Evolutionary conservation across 805 yeast genomes (phyloP), one percentile per base, ranked within the genome.

Genomic region (Yarrowia yakushimensis): DNA sequence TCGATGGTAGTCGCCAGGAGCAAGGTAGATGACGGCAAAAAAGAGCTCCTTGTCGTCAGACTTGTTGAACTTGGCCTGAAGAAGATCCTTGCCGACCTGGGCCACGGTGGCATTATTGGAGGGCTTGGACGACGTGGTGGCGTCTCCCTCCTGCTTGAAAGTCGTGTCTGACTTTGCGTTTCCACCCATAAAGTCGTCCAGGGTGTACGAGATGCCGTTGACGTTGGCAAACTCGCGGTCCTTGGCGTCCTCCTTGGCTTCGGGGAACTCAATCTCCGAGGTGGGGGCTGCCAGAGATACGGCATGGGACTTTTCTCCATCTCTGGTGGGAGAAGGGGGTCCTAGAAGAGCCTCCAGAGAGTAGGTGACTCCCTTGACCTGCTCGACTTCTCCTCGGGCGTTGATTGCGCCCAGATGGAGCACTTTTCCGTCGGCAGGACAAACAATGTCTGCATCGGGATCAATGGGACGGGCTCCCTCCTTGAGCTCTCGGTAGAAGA

Each of bases 1-100:
- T 66, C 96, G 86, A 75, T 94, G 99, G 74, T 94, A 94, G 73
- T 94, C 99, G 39, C 99, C 99, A 0, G 99, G 99, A 0, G 98
- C 97, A 61, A 94, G 79, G 72, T 94, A 94, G 18, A 94, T 90
- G 18, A 94, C 99, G 0, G 97, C 87, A 73, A 87, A 94, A 70
- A 81, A 93, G 63, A 94, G 77, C 67, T 84, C 82, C 61, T 84
- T 87, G 42, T 82, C 81, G 22, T 73, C 69, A 22, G 78, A 65
- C 13, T 68, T 65, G 15, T 67, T 63, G 52, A 67, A 63, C 28
- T 69, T 70, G 18, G 73, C 70, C 18, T 65, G 61, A 37, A 67
- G 63, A 11, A 67, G 62, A 25, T 66, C 69, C 62, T 63, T 63
- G 5, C 68, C 60, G 15, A 69, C 66, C 20, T 66, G 64, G 23